A percentile compares a stretch with the other conserved stretches of the same genome.
Evolutionary conservation across 202 grass and related monocot genomes (phyloP).

Genomic region (Bolboschoenoplectus hybrid): DNA sequence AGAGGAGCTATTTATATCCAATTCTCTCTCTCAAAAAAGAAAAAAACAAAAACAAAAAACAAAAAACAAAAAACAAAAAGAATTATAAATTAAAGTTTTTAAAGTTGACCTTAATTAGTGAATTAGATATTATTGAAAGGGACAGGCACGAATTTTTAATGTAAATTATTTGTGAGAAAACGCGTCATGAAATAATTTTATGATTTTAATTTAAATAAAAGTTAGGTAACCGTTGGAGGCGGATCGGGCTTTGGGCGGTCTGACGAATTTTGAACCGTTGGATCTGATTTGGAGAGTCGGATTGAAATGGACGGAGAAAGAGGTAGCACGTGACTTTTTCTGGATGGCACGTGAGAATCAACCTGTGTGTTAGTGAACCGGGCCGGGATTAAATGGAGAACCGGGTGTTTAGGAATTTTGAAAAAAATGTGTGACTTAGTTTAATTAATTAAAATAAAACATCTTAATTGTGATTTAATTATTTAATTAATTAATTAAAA

Average conservation of each 20-base stretch:
- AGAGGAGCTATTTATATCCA: conserved; percentile 25
- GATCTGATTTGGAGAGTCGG: conserved; percentile 18
- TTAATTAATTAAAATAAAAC: background rate
- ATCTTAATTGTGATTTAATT: background rate
- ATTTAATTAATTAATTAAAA: background rate
- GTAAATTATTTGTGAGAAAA: conserved; percentile 29
- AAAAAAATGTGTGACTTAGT: background rate
- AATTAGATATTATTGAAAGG: conserved; percentile 21
- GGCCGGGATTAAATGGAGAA: background rate
- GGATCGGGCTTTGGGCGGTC: background rate
- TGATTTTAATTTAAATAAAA: conserved; percentile 20
- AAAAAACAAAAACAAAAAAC: too few species aligned
- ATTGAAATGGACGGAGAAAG: background rate
- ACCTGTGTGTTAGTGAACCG: background rate
- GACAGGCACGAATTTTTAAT: background rate
- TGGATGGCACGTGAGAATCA: conserved; percentile 20
- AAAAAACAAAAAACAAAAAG: too few species aligned
- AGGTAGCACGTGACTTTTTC: background rate
- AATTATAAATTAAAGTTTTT: background rate
- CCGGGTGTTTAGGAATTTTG: background rate
- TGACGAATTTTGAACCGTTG: background rate
- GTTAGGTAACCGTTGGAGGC: conserved; percentile 40
- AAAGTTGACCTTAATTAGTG: background rate
- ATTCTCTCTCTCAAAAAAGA: background rate
- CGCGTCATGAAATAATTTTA: conserved; percentile 23